Conservation (phyloP, 305 asterid species). For the Ilex paraguariensis region DNA sequence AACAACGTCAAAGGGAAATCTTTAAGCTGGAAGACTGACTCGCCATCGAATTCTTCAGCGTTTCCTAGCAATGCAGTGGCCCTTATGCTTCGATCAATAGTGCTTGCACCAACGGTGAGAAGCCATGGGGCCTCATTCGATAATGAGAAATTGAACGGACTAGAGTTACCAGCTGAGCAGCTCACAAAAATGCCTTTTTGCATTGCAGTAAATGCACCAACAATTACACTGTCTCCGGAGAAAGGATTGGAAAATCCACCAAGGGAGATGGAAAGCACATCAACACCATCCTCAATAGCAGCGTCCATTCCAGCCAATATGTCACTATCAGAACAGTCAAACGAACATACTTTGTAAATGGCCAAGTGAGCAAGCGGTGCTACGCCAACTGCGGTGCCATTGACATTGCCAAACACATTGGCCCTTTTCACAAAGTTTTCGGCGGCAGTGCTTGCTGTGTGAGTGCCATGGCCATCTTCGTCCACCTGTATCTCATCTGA, state of each 20-base stretch:
- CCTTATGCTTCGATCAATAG: slow-evolving; percentile 3
- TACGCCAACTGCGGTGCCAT: slow-evolving; percentile 11
- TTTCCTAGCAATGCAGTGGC: slow-evolving; percentile 3
- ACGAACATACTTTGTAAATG: slow-evolving; percentile 5
- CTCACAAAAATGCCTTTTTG: slow-evolving; percentile 13
- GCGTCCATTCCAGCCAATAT: slow-evolving; percentile 10
- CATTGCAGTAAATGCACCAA: slow-evolving; percentile 7
- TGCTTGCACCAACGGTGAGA: slow-evolving; percentile 16
- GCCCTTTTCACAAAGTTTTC: slow-evolving; percentile 3
- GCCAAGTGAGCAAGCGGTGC: slow-evolving; percentile 16
- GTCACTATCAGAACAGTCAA: not conserved
- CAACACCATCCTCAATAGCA: slow-evolving; percentile 13
- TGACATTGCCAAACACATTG: slow-evolving; percentile 2
- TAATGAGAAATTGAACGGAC: not conserved
- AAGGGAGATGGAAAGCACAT: slow-evolving; percentile 11
- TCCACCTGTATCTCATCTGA: not conserved
- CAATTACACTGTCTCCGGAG: not conserved
- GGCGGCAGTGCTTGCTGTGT: slow-evolving; percentile 2
- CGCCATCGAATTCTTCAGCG: not conserved
- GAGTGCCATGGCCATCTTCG: not conserved
- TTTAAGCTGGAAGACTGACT: slow-evolving; percentile 1
- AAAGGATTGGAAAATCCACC: not conserved
- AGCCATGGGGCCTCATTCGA: slow-evolving; percentile 10
- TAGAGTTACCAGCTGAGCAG: slow-evolving; percentile 4
- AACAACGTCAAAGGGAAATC: not conserved